Evolutionary conservation across 495 filamentous ascomycete species (phyloP).

Genomic region (Daldinia childiae): DNA sequence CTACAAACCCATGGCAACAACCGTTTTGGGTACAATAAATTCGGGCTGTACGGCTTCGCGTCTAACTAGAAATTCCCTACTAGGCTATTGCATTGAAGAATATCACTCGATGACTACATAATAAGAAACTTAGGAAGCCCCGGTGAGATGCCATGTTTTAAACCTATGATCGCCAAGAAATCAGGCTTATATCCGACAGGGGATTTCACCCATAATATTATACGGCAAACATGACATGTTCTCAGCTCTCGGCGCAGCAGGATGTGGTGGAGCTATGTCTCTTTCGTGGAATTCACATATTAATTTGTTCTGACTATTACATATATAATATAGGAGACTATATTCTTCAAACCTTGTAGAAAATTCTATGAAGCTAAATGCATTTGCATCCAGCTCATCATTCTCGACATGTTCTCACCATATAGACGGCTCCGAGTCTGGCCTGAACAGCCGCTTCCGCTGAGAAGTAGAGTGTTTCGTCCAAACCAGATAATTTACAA

Average conservation of each 20-base stretch:
- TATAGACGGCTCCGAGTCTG: conserved; percentile 1
- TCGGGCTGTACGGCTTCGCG: not conserved
- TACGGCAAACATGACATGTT: not conserved
- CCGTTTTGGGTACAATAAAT: not conserved
- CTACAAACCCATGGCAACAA: not conserved
- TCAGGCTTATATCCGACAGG: not conserved
- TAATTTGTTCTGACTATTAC: not conserved
- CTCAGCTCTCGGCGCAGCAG: not conserved
- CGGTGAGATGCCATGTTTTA: not conserved
- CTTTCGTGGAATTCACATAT: not conserved
- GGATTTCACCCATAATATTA: not conserved
- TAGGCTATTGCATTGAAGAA: not conserved
- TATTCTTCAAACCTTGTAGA: not conserved
- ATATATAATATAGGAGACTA: not conserved
- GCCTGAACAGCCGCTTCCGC: not conserved
- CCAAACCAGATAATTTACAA: conserved; percentile 2
- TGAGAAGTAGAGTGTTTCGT: not conserved
- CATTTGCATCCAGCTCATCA: not conserved
- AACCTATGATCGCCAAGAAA: not conserved
- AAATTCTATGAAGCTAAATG: not conserved
- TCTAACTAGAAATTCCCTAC: not conserved
- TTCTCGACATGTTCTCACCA: not conserved
- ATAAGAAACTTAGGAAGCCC: not conserved
- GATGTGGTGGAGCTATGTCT: not conserved
- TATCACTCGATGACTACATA: not conserved